Evolutionary conservation across 495 filamentous ascomycete species (phyloP).

Genomic region (Chaetomium tenue): DNA sequence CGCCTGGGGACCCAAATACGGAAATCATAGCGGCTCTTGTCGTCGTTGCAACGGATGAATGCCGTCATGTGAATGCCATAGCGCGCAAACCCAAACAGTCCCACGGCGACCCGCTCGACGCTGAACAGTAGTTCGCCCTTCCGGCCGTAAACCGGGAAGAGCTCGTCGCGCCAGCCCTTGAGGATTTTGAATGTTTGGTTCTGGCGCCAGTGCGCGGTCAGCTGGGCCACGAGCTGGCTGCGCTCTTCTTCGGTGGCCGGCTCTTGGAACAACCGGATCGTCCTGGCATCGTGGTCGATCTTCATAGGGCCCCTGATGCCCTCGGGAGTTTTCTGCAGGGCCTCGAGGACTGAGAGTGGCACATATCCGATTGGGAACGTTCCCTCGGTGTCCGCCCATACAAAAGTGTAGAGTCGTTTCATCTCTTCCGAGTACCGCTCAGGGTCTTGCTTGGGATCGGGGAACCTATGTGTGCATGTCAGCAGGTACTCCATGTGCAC

Average conservation of each 20-base stretch:
- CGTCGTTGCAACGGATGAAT: slow-evolving; percentile 57
- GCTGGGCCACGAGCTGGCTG: slow-evolving; percentile 55
- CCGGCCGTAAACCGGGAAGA: slow-evolving; percentile 77
- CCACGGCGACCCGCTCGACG: slow-evolving; percentile 74
- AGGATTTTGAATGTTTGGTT: slow-evolving; percentile 67
- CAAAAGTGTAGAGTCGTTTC: slow-evolving; percentile 55
- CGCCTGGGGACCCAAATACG: slow-evolving; percentile 84
- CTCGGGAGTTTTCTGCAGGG: slow-evolving; percentile 47
- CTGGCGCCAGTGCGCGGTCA: slow-evolving; percentile 62
- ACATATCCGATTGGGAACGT: slow-evolving; percentile 62
- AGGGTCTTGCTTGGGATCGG: slow-evolving; percentile 59
- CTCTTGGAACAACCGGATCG: slow-evolving; percentile 30
- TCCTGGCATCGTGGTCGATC: slow-evolving; percentile 46
- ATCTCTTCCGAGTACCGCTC: slow-evolving; percentile 49
- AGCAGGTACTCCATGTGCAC: background rate
- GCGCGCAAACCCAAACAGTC: slow-evolving; percentile 80
- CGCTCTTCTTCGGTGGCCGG: slow-evolving; percentile 51
- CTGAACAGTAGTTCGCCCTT: slow-evolving; percentile 63
- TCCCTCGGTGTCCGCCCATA: slow-evolving; percentile 50
- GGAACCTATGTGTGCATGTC: slow-evolving; percentile 55
- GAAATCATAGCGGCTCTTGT: slow-evolving; percentile 51
- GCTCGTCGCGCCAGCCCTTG: slow-evolving; percentile 81
- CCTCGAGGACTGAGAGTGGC: slow-evolving; percentile 54
- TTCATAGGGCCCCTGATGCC: slow-evolving; percentile 53
- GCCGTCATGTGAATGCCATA: slow-evolving; percentile 91